A percentile compares a stretch with the other conserved stretches of the same genome.
Conservation (phyloP, 1,139 yeast genomes). For the Sugiyamaella xylanicola region DNA sequence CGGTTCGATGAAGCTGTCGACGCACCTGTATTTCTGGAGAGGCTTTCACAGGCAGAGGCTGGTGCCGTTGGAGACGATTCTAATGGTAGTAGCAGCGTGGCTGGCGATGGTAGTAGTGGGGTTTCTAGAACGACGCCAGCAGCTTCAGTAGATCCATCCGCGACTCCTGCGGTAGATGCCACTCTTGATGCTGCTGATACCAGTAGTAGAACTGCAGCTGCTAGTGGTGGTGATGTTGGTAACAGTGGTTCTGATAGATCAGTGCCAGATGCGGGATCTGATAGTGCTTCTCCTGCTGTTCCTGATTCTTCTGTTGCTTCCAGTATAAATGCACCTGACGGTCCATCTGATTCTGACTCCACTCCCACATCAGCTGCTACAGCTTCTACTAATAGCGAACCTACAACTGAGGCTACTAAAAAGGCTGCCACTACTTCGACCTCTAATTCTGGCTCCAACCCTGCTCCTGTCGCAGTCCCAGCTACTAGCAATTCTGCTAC, state of each 20-base stretch:
- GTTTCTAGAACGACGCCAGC: too few relatives aligned
- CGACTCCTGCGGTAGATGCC: background rate
- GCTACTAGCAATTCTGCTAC: too few relatives aligned
- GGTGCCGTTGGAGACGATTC: background rate
- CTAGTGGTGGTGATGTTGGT: too few relatives aligned
- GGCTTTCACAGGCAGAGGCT: conserved; percentile 22
- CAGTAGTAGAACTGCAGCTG: too few relatives aligned
- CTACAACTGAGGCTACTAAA: background rate
- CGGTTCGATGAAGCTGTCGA: conserved; percentile 44
- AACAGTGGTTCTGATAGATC: too few relatives aligned
- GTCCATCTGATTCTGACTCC: background rate
- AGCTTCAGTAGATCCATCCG: background rate
- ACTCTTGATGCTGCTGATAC: background rate
- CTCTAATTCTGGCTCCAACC: too few relatives aligned
- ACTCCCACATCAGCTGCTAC: background rate
- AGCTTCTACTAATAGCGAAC: background rate
- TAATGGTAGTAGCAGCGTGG: background rate
- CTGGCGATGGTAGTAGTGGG: background rate
- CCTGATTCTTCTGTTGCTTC: background rate
- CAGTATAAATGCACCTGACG: too few relatives aligned
- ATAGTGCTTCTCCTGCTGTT: background rate
- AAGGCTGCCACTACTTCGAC: too few relatives aligned
- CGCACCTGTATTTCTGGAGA: conserved; percentile 37
- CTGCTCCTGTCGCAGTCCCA: too few relatives aligned
- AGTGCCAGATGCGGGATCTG: too few relatives aligned